A percentile compares a stretch with the other conserved stretches of the same genome.
Evolutionary conservation across 2,329 filamentous ascomycete species (phyloP).

Genomic region (Verticillium alfalfae): DNA sequence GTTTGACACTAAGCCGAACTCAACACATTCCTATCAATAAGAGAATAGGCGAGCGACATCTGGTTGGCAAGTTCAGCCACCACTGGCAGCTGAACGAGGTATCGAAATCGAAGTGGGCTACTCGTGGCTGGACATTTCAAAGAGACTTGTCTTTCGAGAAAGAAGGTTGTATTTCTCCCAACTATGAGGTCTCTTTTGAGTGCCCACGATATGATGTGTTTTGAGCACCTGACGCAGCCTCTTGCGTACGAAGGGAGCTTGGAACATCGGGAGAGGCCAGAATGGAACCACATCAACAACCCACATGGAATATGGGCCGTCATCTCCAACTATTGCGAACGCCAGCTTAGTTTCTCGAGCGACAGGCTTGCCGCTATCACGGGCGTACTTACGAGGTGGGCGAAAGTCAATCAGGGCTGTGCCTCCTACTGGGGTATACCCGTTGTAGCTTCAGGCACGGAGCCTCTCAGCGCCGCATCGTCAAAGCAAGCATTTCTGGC

Average conservation of each 20-base stretch:
- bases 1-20: slow-evolving; percentile 22
- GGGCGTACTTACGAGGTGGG: neutral
- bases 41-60: slow-evolving; percentile 8
- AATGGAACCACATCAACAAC: slow-evolving; percentile 2
- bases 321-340: neutral
- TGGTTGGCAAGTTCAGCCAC: slow-evolving; percentile 1
- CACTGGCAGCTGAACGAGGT: slow-evolving; percentile 5
- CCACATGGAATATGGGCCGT: slow-evolving; percentile 1
- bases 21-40: slow-evolving; percentile 16
- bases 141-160: slow-evolving; percentile 26
- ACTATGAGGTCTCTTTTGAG: slow-evolving; percentile 32
- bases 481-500: neutral
- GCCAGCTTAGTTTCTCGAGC: neutral
- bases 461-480: neutral
- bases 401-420: neutral
- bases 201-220: slow-evolving; percentile 30
- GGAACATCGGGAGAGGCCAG: neutral
- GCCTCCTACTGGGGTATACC: slow-evolving; percentile 1
- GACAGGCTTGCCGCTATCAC: slow-evolving; percentile 1
- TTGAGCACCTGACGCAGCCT: slow-evolving; percentile 16
- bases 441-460: neutral
- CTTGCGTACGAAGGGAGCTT: neutral
- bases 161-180: slow-evolving; percentile 31
- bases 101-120: slow-evolving; percentile 26
- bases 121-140: slow-evolving; percentile 34